Conservation (phyloP, 768 basidiomycete genomes). For the Podaxis sp. region DNA sequence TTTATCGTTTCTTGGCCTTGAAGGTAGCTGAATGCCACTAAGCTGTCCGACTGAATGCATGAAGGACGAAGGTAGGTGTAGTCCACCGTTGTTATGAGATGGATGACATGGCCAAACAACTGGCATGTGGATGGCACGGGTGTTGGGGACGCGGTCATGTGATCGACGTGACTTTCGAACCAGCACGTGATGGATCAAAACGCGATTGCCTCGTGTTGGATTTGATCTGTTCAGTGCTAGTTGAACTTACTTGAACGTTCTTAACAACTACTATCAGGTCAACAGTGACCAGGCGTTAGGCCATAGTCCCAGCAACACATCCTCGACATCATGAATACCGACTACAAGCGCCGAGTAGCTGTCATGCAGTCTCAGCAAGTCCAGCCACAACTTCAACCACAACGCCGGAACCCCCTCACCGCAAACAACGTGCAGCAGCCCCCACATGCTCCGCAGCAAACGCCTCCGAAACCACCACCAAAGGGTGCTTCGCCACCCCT, state of each 20-base stretch:
- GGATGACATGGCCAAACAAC: not conserved
- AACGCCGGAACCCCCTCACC: constrained; percentile 12
- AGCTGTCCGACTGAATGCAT: not conserved
- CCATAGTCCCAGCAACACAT: constrained; percentile 10
- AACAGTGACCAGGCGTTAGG: constrained; percentile 16
- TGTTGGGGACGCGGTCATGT: constrained; percentile 10
- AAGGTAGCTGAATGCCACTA: not conserved
- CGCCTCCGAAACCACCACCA: constrained; percentile 38
- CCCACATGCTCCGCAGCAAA: constrained; percentile 25
- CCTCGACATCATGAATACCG: constrained; percentile 3
- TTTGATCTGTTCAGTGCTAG: not conserved
- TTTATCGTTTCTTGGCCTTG: not conserved
- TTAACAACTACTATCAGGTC: constrained; percentile 1
- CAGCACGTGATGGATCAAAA: constrained; percentile 14
- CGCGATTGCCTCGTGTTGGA: constrained; percentile 17
- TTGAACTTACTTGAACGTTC: not conserved
- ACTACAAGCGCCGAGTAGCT: constrained; percentile 13
- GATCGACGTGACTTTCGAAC: constrained; percentile 10
- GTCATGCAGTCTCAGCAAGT: constrained; percentile 20
- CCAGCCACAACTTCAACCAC: constrained; percentile 17
- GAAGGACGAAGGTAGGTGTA: not conserved
- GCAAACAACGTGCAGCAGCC: constrained; percentile 17
- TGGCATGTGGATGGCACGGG: not conserved
- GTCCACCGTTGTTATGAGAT: not conserved
- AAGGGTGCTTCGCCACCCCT: constrained; percentile 61